Evolutionary conservation across 192 early-diverging fungal species (phyloP), one percentile per base, ranked within the genome.

Genomic region (Geosiphon pyriformis): DNA sequence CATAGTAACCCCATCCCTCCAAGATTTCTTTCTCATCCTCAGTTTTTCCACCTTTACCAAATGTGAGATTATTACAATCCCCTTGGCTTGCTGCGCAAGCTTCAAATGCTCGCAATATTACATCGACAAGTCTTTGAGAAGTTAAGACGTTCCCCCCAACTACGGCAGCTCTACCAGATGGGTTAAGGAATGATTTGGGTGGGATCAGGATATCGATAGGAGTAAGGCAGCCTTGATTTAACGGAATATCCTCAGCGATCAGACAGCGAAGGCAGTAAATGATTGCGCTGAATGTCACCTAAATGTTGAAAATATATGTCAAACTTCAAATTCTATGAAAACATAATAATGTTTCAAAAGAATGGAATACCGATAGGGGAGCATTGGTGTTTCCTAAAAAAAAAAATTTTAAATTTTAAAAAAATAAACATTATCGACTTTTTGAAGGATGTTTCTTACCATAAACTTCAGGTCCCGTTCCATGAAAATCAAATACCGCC

Each of bases 131-230:
- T 29, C 96, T 81, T 77, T 98, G 96, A 33, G 88, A 91, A 0
- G 95, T 96, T 73, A 96, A 72, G 1, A 98, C 96, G 61, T 98
- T 98, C 35, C 96, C 96, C 50, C 96, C 96, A 15, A 98, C 96
- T 0, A 98, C 96, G 0, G 96, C 96, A 3, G 92, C 89, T 3
- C 67, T 82, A 48, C 90, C 88, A 0, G 86, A 86, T 0, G 96
- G 96, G 26, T 76, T 76, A 22, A 98, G 77, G 32, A 98, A 72
- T 2, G 89, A 88, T n/a, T 79, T 76, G 8, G 82, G 70, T 1
- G 96, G 96, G 47, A 98, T 94, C 15, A 78, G 70, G 42, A 98
- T 84, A 18, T 56, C 71, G 33, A 98, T 86, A 0, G 96, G 94
- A 3, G 78, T 80, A n/a, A 98, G 76, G 47, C 94, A 95, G 27